Conservation (phyloP, 2,329 filamentous ascomycete species). For the Metarhizium robertsii region DNA sequence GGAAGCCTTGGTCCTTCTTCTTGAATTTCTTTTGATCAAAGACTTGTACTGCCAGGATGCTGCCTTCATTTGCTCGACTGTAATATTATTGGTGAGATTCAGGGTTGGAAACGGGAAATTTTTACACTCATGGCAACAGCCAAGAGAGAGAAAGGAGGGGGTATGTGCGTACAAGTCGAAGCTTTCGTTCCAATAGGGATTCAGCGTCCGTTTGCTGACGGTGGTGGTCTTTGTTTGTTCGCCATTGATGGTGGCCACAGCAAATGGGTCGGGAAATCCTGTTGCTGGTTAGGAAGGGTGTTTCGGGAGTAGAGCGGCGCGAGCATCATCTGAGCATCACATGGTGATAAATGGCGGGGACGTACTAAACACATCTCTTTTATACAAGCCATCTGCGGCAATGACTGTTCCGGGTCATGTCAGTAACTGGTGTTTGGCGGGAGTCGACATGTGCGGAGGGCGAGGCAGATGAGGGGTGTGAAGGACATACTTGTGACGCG, state of each 20-base stretch:
- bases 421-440: constrained; percentile 16
- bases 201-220: constrained; percentile 94
- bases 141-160: constrained; percentile 3
- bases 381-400: constrained; percentile 95
- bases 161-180: constrained; percentile 77
- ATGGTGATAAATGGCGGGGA: constrained; percentile 14
- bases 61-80: constrained; percentile 87
- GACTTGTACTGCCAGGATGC: constrained; percentile 94
- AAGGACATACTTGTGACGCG: constrained; percentile 74
- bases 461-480: constrained; percentile 9
- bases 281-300: constrained; percentile 17
- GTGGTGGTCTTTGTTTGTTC: constrained; percentile 98
- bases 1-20: constrained; percentile 99
- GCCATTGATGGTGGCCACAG: constrained; percentile 91
- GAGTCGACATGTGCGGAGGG: neutral
- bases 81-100: constrained; percentile 4
- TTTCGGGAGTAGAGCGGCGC: too few species aligned
- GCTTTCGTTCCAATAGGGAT: constrained; percentile 99
- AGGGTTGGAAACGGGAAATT: neutral
- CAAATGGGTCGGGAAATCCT: constrained; percentile 98
- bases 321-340: neutral
- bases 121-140: neutral
- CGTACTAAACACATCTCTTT: constrained; percentile 98
- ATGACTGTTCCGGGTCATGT: constrained; percentile 59
- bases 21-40: constrained; percentile 99